These are phyloP conservation scores for Priceomyces haplophilus DNA, from an alignment of 805 yeast species.

Conservation along the genomic window DNA sequence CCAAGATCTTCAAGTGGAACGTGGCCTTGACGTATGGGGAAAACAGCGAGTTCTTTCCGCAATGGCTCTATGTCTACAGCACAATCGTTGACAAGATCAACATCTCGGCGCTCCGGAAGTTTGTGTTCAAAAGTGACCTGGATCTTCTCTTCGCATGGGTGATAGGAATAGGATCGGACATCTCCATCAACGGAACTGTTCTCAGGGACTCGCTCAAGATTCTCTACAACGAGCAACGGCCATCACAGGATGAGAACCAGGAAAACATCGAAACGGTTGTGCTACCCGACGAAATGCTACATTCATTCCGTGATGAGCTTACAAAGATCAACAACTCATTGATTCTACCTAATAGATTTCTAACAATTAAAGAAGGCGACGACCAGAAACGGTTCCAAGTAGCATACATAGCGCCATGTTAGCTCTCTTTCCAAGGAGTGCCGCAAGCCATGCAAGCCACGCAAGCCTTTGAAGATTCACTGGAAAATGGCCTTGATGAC, in stretches of 20 bases:
- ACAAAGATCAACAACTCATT: conserved; percentile 14
- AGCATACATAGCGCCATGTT: conserved; percentile 19
- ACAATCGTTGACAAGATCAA: conserved; percentile 40
- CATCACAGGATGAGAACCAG: conserved; percentile 10
- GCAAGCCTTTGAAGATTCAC: too few species aligned
- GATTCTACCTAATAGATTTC: conserved; percentile 16
- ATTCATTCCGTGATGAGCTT: conserved; percentile 15
- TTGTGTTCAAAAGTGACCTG: conserved; percentile 14
- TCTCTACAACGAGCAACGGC: conserved; percentile 16
- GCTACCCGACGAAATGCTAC: conserved; percentile 14
- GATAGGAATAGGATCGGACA: conserved; percentile 31
- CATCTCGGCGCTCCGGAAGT: conserved; percentile 35
- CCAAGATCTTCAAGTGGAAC: conserved; percentile 56
- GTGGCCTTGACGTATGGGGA: conserved; percentile 27
- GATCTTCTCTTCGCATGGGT: conserved; percentile 30
- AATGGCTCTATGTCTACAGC: conserved; percentile 36
- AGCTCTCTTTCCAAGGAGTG: not conserved
- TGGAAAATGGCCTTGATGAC: too few species aligned
- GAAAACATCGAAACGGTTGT: conserved; percentile 17
- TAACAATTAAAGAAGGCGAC: conserved; percentile 15
- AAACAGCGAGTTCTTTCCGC: conserved; percentile 26
- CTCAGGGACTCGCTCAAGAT: conserved; percentile 28
- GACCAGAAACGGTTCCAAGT: conserved; percentile 15
- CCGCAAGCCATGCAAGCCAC: too few species aligned
- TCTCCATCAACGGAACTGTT: conserved; percentile 16